Evolutionary conservation across 305 asterid genomes (phyloP), one percentile per base, ranked within the genome.

Genomic region (Fraxinus latifolia): DNA sequence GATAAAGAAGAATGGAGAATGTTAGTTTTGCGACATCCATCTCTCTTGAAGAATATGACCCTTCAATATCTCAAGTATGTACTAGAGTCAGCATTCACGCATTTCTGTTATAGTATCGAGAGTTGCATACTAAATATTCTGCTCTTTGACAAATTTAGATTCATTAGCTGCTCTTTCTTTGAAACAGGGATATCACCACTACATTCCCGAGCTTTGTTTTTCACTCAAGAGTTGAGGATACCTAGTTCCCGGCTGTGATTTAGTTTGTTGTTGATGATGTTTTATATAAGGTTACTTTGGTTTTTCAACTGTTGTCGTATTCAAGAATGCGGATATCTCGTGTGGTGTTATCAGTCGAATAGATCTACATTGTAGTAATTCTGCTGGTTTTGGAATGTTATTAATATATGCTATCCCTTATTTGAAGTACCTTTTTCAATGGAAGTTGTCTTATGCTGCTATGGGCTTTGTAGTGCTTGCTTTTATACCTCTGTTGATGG

Each of bases 121-220:
- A 60, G 5, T 60, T 60, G 0, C 31, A 60, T 11, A 2, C 31
- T 60, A 60, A 19, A 60, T 60, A 60, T 60, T 60, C 32, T 5
- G n/a, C 34, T 21, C 33, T 21, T 62, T 3, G 6, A 25, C 32
- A 23, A 9, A 65, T 65, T 65, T 25, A 68, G 74, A 70, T 70
- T 70, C 75, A 70, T 31, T 14, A 15, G 7, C 42, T 60, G 74
- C 81, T 62, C 58, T 17, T 47, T 76, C 7, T 81, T 68, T 81
- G 9, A 34, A 78, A 80, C 91, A 95, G 98, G 95, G 98, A 95
- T 84, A 93, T 95, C 50, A 95, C 97, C 17, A 95, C 98, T 33
- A 95, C 98, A 39, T 95, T 95, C 87, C 98, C 98, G 3, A 95
- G 98, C 94, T 95, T 95, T 60, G 98, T 95, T 31, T 95, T 95